A percentile compares a stretch with the other conserved stretches of the same genome.
Conservation (phyloP, 2,329 filamentous ascomycete genomes). For the Fusarium sp. region DNA sequence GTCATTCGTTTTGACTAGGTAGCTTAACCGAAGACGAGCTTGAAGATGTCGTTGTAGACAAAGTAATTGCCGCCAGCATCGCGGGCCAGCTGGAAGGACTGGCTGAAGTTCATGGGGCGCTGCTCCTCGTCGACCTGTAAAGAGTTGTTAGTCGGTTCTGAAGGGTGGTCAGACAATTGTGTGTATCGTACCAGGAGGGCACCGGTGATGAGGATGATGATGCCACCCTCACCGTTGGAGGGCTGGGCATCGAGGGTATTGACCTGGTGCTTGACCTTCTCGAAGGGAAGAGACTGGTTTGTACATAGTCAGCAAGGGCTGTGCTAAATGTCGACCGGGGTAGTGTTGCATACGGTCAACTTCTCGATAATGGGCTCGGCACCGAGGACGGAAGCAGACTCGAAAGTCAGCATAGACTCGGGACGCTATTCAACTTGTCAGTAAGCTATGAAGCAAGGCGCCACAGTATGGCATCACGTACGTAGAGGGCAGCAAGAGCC, state of each 20-base stretch:
- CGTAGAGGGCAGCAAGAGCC: constrained; percentile 79
- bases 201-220: constrained; percentile 91
- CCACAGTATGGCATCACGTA: constrained; percentile 59
- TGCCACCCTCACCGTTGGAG: constrained; percentile 70
- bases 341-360: constrained; percentile 72
- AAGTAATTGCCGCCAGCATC: constrained; percentile 78
- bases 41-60: constrained; percentile 96
- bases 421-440: constrained; percentile 21
- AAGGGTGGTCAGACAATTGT: too few species aligned
- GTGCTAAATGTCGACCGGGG: background rate
- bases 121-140: constrained; percentile 86
- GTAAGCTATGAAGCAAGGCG: constrained; percentile 45
- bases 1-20: background rate
- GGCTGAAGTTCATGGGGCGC: constrained; percentile 90
- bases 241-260: constrained; percentile 87
- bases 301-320: constrained; percentile 15
- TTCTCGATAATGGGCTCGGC: constrained; percentile 78
- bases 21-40: constrained; percentile 78
- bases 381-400: constrained; percentile 76
- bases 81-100: constrained; percentile 86
- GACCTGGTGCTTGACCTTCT: constrained; percentile 83
- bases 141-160: constrained; percentile 14
- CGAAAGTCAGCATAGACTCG: constrained; percentile 93
- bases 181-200: constrained; percentile 76
- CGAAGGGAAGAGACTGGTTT: constrained; percentile 78